A percentile compares a stretch with the other conserved stretches of the same genome.
Conservation (phyloP, 352 stramenopile genomes). For the Phytophthora kernoviae region DNA sequence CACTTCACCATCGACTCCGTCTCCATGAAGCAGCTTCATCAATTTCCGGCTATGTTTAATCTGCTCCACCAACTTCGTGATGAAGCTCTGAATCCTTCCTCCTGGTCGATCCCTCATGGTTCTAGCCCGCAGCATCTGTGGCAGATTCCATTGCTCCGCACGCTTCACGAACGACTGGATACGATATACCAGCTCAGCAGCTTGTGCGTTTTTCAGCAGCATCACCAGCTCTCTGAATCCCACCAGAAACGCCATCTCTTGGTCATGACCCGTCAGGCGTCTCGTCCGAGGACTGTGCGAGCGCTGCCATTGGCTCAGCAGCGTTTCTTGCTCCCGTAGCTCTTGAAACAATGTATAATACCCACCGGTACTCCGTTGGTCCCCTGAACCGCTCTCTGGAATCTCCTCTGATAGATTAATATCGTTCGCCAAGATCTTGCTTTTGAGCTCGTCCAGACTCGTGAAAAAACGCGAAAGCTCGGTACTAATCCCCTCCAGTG, state of each 20-base stretch:
- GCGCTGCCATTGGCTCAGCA: slow-evolving; percentile 52
- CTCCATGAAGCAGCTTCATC: slow-evolving; percentile 27
- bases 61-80: slow-evolving; percentile 64
- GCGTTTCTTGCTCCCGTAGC: slow-evolving; percentile 36
- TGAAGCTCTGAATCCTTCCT: slow-evolving; percentile 65
- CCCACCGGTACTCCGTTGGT: not conserved
- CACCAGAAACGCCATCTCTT: slow-evolving; percentile 64
- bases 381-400: not conserved
- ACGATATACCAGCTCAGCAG: slow-evolving; percentile 76
- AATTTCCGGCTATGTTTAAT: slow-evolving; percentile 51
- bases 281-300: slow-evolving; percentile 36
- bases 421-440: slow-evolving; percentile 43
- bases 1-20: slow-evolving; percentile 6
- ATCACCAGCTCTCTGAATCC: slow-evolving; percentile 63
- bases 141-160: slow-evolving; percentile 60
- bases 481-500: slow-evolving; percentile 45
- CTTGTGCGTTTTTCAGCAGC: slow-evolving; percentile 63
- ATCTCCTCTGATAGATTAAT: slow-evolving; percentile 28
- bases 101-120: slow-evolving; percentile 49
- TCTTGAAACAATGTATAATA: slow-evolving; percentile 58
- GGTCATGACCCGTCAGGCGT: slow-evolving; percentile 43
- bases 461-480: slow-evolving; percentile 44
- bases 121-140: slow-evolving; percentile 47
- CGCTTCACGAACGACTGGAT: slow-evolving; percentile 80
- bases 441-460: slow-evolving; percentile 48